phyloP scores from a whole-genome alignment of 306 rosid species.

The Quercus wislizeni region DNA sequence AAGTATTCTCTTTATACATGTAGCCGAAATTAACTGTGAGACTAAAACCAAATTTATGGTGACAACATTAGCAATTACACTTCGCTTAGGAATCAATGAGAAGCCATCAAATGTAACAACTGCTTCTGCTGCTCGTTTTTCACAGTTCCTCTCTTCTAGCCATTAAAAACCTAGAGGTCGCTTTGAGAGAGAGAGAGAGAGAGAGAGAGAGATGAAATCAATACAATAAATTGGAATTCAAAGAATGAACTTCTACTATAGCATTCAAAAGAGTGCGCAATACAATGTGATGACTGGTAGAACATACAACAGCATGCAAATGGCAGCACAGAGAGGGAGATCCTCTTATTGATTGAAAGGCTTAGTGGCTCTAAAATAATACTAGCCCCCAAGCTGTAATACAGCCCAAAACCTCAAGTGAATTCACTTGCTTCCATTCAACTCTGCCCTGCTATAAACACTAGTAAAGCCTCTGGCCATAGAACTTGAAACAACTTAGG shows the following conservation, averaged over 20 bases:
- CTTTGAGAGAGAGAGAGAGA: background rate
- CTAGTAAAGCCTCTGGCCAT: constrained; percentile 24
- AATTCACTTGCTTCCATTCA: constrained; percentile 27
- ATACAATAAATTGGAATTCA: constrained; percentile 11
- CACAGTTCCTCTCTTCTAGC: background rate
- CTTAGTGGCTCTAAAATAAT: constrained; percentile 43
- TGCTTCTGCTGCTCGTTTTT: background rate
- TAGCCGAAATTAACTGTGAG: background rate
- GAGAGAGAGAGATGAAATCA: constrained; percentile 2
- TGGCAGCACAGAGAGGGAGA: constrained; percentile 37
- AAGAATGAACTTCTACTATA: constrained; percentile 48
- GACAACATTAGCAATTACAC: background rate
- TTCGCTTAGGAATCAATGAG: background rate
- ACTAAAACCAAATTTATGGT: background rate
- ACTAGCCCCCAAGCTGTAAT: constrained; percentile 32
- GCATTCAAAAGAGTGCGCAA: constrained; percentile 18
- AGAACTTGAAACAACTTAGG: constrained; percentile 27
- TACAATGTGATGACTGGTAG: constrained; percentile 22
- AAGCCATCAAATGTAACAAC: background rate
- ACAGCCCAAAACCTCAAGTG: constrained; percentile 29
- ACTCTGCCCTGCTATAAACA: constrained; percentile 39
- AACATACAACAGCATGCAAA: constrained; percentile 46
- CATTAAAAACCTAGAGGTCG: no score
- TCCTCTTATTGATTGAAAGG: constrained; percentile 37
- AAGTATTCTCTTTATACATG: no score